phyloP scores from a whole-genome alignment of 1,284 basidiomycete genomes.

The Marasmius fiardii region DNA sequence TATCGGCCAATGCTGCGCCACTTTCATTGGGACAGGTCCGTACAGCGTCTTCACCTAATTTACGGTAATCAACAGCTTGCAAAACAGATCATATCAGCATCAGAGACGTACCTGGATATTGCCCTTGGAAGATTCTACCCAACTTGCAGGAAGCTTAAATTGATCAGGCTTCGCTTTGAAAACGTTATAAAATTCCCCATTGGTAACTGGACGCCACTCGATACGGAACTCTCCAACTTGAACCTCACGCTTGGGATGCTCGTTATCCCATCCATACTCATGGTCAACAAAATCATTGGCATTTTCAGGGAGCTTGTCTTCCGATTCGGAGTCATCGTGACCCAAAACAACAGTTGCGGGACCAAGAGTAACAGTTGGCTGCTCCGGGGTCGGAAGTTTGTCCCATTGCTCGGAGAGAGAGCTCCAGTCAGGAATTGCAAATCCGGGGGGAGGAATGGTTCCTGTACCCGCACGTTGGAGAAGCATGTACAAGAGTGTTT shows the following conservation, averaged over 20 bases:
- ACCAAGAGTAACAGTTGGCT: slow-evolving; percentile 53
- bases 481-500: slow-evolving; percentile 95
- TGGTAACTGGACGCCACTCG: slow-evolving; percentile 83
- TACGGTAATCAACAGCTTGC: not conserved
- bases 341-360: slow-evolving; percentile 68
- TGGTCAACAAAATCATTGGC: slow-evolving; percentile 46
- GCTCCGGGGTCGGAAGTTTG: slow-evolving; percentile 36
- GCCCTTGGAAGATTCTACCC: slow-evolving; percentile 51
- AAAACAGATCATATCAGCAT: not conserved
- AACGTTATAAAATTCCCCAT: slow-evolving; percentile 71
- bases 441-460: slow-evolving; percentile 77
- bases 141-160: slow-evolving; percentile 61
- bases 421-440: slow-evolving; percentile 74
- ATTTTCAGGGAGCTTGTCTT: slow-evolving; percentile 47
- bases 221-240: slow-evolving; percentile 67
- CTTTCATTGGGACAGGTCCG: slow-evolving; percentile 75
- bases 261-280: slow-evolving; percentile 96
- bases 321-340: slow-evolving; percentile 79
- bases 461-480: slow-evolving; percentile 75
- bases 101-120: slow-evolving; percentile 42
- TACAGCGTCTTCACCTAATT: slow-evolving; percentile 79
- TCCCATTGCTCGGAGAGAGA: slow-evolving; percentile 70
- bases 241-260: slow-evolving; percentile 68
- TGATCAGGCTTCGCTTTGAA: slow-evolving; percentile 41
- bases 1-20: slow-evolving; percentile 86